These are phyloP conservation scores for Pseudozyma hubeiensis DNA, from an alignment of 1,284 basidiomycete genomes.

Conservation along the genomic window DNA sequence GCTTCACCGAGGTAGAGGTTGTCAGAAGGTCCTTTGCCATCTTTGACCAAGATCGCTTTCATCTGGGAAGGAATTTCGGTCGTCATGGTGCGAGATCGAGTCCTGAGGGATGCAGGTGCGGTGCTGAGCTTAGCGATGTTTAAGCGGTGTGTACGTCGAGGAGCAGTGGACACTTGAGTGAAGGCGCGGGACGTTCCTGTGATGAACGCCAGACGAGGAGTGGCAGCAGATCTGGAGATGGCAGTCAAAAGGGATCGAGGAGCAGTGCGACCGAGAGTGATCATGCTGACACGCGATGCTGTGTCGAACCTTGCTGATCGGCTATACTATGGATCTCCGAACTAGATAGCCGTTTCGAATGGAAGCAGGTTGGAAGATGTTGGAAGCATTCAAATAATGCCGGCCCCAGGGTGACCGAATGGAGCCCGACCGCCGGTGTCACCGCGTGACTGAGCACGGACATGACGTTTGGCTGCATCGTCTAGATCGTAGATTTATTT, in stretches of 20 bases:
- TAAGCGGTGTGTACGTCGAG: neutral
- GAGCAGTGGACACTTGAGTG: neutral
- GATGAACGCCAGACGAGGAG: neutral
- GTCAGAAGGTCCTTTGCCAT: constrained; percentile 80
- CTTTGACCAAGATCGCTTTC: constrained; percentile 85
- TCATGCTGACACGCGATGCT: constrained; percentile 31
- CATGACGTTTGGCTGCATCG: constrained; percentile 4
- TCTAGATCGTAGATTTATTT: neutral
- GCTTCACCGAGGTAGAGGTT: constrained; percentile 80
- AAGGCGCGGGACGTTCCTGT: constrained; percentile 6
- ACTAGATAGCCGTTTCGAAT: constrained; percentile 29
- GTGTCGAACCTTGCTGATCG: constrained; percentile 5
- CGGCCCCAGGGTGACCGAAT: too few relatives aligned
- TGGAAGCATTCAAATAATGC: too few relatives aligned
- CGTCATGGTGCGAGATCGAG: constrained; percentile 26
- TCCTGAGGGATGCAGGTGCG: neutral
- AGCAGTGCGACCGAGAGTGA: constrained; percentile 1
- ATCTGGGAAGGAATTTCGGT: constrained; percentile 71
- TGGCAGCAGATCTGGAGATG: neutral
- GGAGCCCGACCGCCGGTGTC: constrained; percentile 1
- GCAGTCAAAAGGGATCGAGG: constrained; percentile 1
- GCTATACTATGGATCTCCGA: constrained; percentile 31
- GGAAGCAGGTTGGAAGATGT: neutral
- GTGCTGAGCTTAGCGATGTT: neutral
- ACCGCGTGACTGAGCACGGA: constrained; percentile 16